Conservation (phyloP, 108 stramenopile species). For the Fistulifera solaris region DNA sequence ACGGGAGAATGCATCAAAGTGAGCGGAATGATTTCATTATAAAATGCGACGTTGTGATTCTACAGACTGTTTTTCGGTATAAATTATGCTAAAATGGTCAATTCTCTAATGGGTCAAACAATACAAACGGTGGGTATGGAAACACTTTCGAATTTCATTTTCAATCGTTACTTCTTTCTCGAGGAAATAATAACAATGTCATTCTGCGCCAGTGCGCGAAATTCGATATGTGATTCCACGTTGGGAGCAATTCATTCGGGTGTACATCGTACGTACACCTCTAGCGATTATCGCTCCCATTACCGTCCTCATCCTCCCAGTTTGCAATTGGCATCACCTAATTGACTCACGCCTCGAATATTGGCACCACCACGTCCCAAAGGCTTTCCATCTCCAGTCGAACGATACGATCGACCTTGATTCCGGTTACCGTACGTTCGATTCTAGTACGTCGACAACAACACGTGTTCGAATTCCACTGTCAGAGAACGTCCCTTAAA, state of each 20-base stretch:
- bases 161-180: too few species aligned
- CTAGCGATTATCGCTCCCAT: slow-evolving; percentile 2
- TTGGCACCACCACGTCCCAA: slow-evolving; percentile 7
- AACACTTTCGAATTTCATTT: too few species aligned
- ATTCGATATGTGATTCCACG: too few species aligned
- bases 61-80: too few species aligned
- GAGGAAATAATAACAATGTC: too few species aligned
- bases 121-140: too few species aligned
- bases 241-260: too few species aligned
- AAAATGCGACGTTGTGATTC: too few species aligned
- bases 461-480: background rate
- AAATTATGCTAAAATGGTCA: too few species aligned
- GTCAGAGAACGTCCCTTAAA: background rate
- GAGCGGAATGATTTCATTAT: background rate
- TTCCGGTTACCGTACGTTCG: slow-evolving; percentile 13
- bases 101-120: too few species aligned
- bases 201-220: too few species aligned
- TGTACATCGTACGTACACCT: too few species aligned
- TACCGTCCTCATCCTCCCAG: slow-evolving; percentile 13
- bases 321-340: slow-evolving; percentile 5
- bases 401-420: slow-evolving; percentile 10
- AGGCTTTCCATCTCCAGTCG: background rate
- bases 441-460: background rate
- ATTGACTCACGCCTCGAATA: slow-evolving; percentile 4
- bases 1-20: slow-evolving; percentile 3